phyloP scores from a whole-genome alignment of 2,329 filamentous ascomycete genomes.

The Oidium heveae region DNA sequence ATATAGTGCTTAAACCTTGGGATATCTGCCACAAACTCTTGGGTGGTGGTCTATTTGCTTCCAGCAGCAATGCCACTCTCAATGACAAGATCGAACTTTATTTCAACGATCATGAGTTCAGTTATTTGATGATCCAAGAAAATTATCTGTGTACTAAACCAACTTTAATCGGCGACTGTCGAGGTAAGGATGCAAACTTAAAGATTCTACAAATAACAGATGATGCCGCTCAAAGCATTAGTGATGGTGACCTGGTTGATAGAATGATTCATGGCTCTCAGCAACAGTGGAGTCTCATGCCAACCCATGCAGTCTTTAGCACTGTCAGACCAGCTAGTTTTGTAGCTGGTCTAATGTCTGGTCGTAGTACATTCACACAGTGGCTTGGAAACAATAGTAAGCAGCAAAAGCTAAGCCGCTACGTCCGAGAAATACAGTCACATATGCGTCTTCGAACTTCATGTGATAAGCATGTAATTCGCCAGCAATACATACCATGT shows the following conservation, averaged over 20 bases:
- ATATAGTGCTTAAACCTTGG: constrained; percentile 90
- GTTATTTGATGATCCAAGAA: constrained; percentile 91
- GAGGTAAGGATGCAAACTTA: constrained; percentile 35
- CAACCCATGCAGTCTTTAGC: constrained; percentile 82
- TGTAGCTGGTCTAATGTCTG: constrained; percentile 50
- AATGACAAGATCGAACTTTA: constrained; percentile 98
- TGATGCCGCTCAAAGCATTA: constrained; percentile 82
- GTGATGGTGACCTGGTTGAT: constrained; percentile 86
- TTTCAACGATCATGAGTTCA: constrained; percentile 98
- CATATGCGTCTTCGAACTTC: constrained; percentile 86
- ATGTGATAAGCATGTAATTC: constrained; percentile 76
- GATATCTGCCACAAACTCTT: constrained; percentile 91
- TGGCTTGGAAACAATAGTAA: constrained; percentile 97
- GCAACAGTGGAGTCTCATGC: constrained; percentile 97
- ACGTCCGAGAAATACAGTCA: constrained; percentile 79
- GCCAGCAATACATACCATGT: constrained; percentile 78
- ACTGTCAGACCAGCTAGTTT: constrained; percentile 81
- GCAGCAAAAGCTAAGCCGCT: constrained; percentile 48
- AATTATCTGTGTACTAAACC: constrained; percentile 82
- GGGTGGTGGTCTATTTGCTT: constrained; percentile 61
- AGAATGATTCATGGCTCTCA: constrained; percentile 96
- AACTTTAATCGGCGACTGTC: constrained; percentile 28
- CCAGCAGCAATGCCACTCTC: constrained; percentile 59
- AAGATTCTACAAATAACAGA: constrained; percentile 73
- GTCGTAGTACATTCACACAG: constrained; percentile 50